Evolutionary conservation across 2,329 filamentous ascomycete species (phyloP), one percentile per base, ranked within the genome.

Genomic region (Rhynchosporium agropyri): DNA sequence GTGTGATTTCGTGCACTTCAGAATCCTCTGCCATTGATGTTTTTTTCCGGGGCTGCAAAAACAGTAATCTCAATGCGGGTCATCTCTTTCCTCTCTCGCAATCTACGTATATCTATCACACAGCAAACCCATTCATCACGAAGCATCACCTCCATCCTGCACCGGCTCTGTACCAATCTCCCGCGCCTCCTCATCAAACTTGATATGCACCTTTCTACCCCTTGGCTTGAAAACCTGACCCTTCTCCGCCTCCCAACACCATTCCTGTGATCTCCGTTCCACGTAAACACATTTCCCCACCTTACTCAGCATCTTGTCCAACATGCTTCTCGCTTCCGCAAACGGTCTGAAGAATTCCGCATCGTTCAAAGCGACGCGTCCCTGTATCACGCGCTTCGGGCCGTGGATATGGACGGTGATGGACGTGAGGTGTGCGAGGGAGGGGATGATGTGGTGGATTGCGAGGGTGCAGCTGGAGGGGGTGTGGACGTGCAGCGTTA

Each of bases 361-460:
- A 0, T 13, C 8, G n/a, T 58, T 31, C 20, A 40, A 29, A 8
- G 56, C 8, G 33, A 9, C 26, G 20, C 40, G 26, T 7, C 45
- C 13, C 8, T 50, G 36, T 9, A 33, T 36, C 2, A 29, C 43
- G 13, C 46, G 50, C 42, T 50, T 57, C 8, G 36, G 43, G 10
- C 40, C 45, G 20, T 45, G 31, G 43, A 61, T 46, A 7, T 42
- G 51, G 1, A 61, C 50, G 28, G 43, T 49, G 29, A 62, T 40
- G 55, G 7, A 62, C 46, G n/a, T n/a, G 26, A 2, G 48, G 28
- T 12, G 53, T 13, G 12, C 26, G 20, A 1, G 53, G 53, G 10
- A 62, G 1, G 53, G 53, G 10, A 62, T 40, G 20, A 61, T 43
- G 54, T 42, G 48, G 45, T 62, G 60, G 28, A 53, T 62, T 8